Base-by-base conservation (phyloP, 805 yeast species). In the Candida silvatica region DNA sequence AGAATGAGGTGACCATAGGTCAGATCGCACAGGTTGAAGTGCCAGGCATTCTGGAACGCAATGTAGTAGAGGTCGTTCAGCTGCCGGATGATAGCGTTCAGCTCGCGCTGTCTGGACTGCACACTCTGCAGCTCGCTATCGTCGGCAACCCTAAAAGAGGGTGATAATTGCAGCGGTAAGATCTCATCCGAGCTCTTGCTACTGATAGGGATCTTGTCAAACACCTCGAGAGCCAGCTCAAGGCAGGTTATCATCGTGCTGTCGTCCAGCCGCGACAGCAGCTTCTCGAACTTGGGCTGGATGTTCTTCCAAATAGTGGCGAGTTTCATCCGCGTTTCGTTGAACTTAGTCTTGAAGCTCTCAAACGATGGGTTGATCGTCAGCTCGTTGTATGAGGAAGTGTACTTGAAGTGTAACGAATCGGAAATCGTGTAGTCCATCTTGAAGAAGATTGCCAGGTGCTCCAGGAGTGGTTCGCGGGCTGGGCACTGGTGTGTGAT, bases 21-120 rank as follows among this genome's bases (percentile, higher is more conserved):
- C 20, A 66, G 66, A 49, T 81, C 90, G 46, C 86, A 73, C 30
- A 82, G 59, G 46, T 80, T 80, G 53, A 77, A 77, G 53, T 82
- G 85, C 94, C 94, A 82, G 38, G 78, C 65, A 47, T 77, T 77
- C 48, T 77, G 78, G 55, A 77, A 80, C 1, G 86, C 74, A 12
- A 71, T 63, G 49, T 75, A 73, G 44, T 77, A 74, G 27, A 69
- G 58, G 47, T 80, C 85, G 51, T 77, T 77, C 37, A 74, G 64
- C 38, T 62, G 64, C 49, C 70, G 60, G 17, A 67, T 60, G 31
- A 56, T 59, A 20, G 66, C 64, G 43, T 63, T 67, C 29, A 57
- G 48, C 37, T 59, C 68, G 35, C 62, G 49, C 31, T 61, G 60
- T 20, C 58, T 57, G 29, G 62, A 59, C 24, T 59, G 56, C 17